Base-by-base conservation (phyloP, 495 filamentous ascomycete genomes). In the Elaphomyces granulatus region DNA sequence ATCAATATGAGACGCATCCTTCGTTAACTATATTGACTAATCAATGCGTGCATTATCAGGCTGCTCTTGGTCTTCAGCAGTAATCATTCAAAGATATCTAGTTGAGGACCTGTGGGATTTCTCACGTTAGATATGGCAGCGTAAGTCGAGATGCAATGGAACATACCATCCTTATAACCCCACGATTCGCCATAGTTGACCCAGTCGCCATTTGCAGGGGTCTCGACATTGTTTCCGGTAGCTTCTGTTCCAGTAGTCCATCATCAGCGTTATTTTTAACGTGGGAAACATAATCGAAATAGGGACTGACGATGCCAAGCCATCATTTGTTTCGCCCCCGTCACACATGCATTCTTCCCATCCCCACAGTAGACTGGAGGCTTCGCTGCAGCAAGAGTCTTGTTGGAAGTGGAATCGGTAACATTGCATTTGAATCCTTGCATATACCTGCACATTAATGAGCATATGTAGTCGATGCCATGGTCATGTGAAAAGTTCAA, bases 321-420 rank as follows among this genome's bases (percentile, higher is more conserved):
- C 32, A 70, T 61, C 60, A 72, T 72, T 45, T 73, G 71, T 54
- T 76, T 74, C 2, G 71, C 61, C 1, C 72, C 71, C 16, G 51
- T 44, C 10, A 68, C 56, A 42, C 72, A 76, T 23, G 64, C 61
- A 14, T 46, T 54, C 9, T 41, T 37, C 31, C 66, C 53, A 31
- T 59, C 55, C 0, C 35, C 52, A 49, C 71, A 74, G 39, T 59
- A 68, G 3, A 56, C 53, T 0, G 71, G 63, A 2, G 56, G 40
- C 33, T 67, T 46, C 1, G 66, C 63, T 9, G 47, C 32, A 8
- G 59, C 66, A 23, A 73, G 33, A 3, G 47, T 43, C 9, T 51
- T 58, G 3, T 58, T 59, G 0, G 60, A 61, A 10, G 52, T 62
- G 8, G 61, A 56, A 20, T 52, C 55, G 4, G 66, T 67, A 37